Evolutionary conservation across 805 yeast species (phyloP).

Genomic region (Pichia cephalocereana): DNA sequence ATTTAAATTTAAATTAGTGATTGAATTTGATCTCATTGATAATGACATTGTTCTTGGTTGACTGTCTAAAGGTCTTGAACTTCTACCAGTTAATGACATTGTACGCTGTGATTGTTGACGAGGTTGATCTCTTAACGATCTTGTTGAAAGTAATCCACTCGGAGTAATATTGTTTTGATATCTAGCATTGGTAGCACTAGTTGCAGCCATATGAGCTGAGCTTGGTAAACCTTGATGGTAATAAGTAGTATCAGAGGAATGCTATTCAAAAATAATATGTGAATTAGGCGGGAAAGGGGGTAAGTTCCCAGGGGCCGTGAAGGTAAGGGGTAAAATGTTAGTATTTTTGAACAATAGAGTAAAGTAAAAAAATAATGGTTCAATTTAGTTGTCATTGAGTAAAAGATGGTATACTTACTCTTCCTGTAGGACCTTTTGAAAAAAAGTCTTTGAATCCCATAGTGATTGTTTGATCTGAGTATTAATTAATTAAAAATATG

Average conservation of each 20-base stretch:
- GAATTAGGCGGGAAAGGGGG: no score
- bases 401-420: slow-evolving; percentile 12
- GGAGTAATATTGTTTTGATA: slow-evolving; percentile 4
- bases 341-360: neutral
- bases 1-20: slow-evolving; percentile 11
- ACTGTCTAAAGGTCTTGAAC: slow-evolving; percentile 12
- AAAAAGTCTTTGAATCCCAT: slow-evolving; percentile 21
- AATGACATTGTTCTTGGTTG: slow-evolving; percentile 15
- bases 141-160: slow-evolving; percentile 3
- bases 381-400: no score
- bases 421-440: slow-evolving; percentile 21
- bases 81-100: slow-evolving; percentile 26
- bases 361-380: no score
- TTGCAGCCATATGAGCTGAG: slow-evolving; percentile 1
- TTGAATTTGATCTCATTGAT: slow-evolving; percentile 15
- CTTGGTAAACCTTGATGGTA: slow-evolving; percentile 2
- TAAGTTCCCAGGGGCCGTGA: no score
- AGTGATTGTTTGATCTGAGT: no score
- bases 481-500: no score
- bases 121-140: neutral
- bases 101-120: slow-evolving; percentile 14
- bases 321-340: neutral
- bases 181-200: slow-evolving; percentile 5
- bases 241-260: neutral
- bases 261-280: neutral